Evolutionary conservation across 345 rosid genomes (phyloP), one percentile per base, ranked within the genome.

Genomic region (Pelargonium nanum): DNA sequence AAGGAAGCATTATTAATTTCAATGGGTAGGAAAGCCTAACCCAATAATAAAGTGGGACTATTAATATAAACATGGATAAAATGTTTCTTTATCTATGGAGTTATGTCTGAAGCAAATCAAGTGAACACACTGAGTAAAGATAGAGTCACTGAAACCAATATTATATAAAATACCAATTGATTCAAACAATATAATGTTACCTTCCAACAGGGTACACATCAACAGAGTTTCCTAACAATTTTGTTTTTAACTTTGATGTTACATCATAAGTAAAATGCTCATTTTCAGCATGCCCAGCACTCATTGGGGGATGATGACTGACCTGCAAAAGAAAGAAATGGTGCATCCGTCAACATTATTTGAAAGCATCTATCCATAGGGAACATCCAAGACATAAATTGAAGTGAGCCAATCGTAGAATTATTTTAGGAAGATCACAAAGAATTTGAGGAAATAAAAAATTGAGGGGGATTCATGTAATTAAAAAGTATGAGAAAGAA

Each of bases 251-350:
- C 77, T 88, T 91, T 56, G 96, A 91, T 21, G 94, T 83, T 63
- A 88, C 72, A 55, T 88, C 89, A 66, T 91, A 88, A 6, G 72
- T 81, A 70, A 91, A 91, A 71, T 86, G 95, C 24, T 91, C 90
- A 63, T 83, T 88, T 78, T 88, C 96, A 20, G 91, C 95, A 65
- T 88, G 98, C 26, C 88, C 98, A 25, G 91, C 92, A 82, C 98
- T 85, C 74, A 88, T 85, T 21, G 98, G 98, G 55, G 98, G 98
- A 68, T 91, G 92, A 80, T 91, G 98, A 67, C 92, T 76, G 24
- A 91, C 95, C 98, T 88, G 77, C 71, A 68, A 82, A 3, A 54
- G 23, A 58, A 51, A 22, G 20, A 25, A 30, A 44, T 24, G 24
- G 19, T 32, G 26, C 32, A 17, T 9, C 9, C 48, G 3, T 28